These are phyloP conservation scores for Epicoccum nigrum DNA, from an alignment of 2,329 filamentous ascomycete genomes.

Conservation along the genomic window DNA sequence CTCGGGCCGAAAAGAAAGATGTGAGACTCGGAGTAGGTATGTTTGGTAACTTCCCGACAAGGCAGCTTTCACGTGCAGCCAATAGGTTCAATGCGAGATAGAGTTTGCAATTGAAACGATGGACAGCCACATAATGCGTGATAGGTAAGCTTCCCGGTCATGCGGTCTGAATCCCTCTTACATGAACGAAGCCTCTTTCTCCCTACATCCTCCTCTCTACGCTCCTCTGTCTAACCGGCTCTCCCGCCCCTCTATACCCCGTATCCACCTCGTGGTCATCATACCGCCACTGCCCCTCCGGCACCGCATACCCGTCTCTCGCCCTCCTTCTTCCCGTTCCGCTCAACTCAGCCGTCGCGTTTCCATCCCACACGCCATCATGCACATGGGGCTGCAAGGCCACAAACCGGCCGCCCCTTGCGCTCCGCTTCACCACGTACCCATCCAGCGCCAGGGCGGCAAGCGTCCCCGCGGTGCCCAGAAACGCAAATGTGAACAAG, in stretches of 20 bases:
- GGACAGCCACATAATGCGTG: too few species aligned
- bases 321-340: constrained; percentile 16
- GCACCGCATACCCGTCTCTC: constrained; percentile 49
- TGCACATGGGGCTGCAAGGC: neutral
- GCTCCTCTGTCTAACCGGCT: too few species aligned
- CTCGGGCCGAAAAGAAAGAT: too few species aligned
- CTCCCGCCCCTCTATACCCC: constrained; percentile 47
- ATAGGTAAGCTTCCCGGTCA: too few species aligned
- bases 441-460: constrained; percentile 58
- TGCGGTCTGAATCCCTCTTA: too few species aligned
- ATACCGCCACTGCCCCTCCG: constrained; percentile 52
- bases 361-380: constrained; percentile 25
- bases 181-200: too few species aligned
- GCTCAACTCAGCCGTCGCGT: constrained; percentile 33
- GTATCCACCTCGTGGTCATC: constrained; percentile 36
- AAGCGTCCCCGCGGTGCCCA: constrained; percentile 56
- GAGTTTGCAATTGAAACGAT: too few species aligned
- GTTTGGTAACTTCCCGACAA: too few species aligned
- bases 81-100: too few species aligned
- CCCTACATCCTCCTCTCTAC: too few species aligned
- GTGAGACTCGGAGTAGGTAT: too few species aligned
- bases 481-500: constrained; percentile 62
- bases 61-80: too few species aligned
- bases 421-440: constrained; percentile 50
- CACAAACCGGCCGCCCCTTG: constrained; percentile 55